A percentile compares a stretch with the other conserved stretches of the same genome.
Evolutionary conservation across 2,329 filamentous ascomycete genomes (phyloP).

Genomic region (Talaromyces sp.): DNA sequence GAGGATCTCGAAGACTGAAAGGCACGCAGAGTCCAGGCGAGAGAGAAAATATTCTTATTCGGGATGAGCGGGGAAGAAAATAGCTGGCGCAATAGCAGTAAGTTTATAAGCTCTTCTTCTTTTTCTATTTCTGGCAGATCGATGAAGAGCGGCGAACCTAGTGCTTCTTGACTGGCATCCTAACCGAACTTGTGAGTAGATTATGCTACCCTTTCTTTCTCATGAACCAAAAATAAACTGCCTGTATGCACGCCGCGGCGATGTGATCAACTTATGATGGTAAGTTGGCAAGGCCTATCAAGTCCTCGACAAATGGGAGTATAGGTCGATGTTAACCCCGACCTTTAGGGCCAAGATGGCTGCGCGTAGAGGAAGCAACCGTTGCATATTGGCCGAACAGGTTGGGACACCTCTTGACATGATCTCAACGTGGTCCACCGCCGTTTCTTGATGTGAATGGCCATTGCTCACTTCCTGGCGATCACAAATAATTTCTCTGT

Average conservation of each 20-base stretch:
- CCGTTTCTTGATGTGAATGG: slow-evolving; percentile 8
- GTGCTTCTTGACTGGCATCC: background rate
- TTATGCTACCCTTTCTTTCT: slow-evolving; percentile 1
- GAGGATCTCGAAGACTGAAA: slow-evolving; percentile 1
- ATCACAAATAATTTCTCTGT: slow-evolving; percentile 9
- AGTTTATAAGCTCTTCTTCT: slow-evolving; percentile 4
- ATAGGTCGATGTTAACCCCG: slow-evolving; percentile 5
- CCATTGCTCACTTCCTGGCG: background rate
- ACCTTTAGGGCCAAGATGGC: slow-evolving; percentile 12
- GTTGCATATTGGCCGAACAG: slow-evolving; percentile 9
- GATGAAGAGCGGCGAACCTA: slow-evolving; percentile 1
- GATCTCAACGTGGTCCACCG: background rate
- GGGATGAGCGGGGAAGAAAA: slow-evolving; percentile 12
- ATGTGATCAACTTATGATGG: slow-evolving; percentile 7
- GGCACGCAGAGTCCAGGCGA: background rate
- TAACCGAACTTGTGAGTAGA: slow-evolving; percentile 1
- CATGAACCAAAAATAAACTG: slow-evolving; percentile 11
- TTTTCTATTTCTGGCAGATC: slow-evolving; percentile 3
- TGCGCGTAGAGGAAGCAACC: slow-evolving; percentile 1
- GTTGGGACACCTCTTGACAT: background rate
- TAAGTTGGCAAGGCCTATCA: background rate
- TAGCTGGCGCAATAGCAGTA: slow-evolving; percentile 6
- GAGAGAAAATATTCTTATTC: background rate
- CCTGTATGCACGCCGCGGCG: background rate
- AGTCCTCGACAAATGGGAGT: slow-evolving; percentile 9